Conservation (phyloP, 2,329 filamentous ascomycete species). For the Meredithiella fracta region DNA sequence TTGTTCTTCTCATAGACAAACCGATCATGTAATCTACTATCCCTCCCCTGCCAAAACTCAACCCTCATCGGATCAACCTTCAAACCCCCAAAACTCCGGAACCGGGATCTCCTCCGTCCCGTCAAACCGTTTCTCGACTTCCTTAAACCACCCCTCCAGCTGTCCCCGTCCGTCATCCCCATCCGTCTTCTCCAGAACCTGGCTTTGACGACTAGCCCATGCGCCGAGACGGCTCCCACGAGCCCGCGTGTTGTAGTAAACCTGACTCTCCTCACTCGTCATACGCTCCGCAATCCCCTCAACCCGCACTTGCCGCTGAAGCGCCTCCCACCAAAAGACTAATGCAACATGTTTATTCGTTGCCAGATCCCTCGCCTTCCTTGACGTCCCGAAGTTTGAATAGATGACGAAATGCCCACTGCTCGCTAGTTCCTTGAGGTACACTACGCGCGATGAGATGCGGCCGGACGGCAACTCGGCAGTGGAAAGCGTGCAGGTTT, state of each 20-base stretch:
- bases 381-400: conserved; percentile 72
- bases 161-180: conserved; percentile 52
- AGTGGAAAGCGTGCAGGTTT: conserved; percentile 78
- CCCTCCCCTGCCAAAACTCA: conserved; percentile 92
- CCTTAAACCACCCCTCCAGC: conserved; percentile 61
- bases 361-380: conserved; percentile 49
- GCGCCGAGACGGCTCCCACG: conserved; percentile 74
- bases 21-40: conserved; percentile 81
- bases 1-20: conserved; percentile 51
- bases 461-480: conserved; percentile 68
- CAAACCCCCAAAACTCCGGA: conserved; percentile 87
- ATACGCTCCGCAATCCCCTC: conserved; percentile 62
- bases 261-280: conserved; percentile 51
- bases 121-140: conserved; percentile 60
- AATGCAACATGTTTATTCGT: conserved; percentile 64
- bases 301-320: conserved; percentile 81
- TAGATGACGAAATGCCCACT: conserved; percentile 62
- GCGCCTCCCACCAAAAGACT: conserved; percentile 76
- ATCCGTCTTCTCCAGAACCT: conserved; percentile 41
- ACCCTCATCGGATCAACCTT: conserved; percentile 70
- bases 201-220: conserved; percentile 83
- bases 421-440: conserved; percentile 83
- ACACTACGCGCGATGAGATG: conserved; percentile 73
- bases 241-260: conserved; percentile 51
- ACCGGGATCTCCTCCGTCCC: conserved; percentile 68